These are phyloP conservation scores for Trichoderma cornu-damae DNA, from an alignment of 2,329 filamentous ascomycete species.

Conservation along the genomic window DNA sequence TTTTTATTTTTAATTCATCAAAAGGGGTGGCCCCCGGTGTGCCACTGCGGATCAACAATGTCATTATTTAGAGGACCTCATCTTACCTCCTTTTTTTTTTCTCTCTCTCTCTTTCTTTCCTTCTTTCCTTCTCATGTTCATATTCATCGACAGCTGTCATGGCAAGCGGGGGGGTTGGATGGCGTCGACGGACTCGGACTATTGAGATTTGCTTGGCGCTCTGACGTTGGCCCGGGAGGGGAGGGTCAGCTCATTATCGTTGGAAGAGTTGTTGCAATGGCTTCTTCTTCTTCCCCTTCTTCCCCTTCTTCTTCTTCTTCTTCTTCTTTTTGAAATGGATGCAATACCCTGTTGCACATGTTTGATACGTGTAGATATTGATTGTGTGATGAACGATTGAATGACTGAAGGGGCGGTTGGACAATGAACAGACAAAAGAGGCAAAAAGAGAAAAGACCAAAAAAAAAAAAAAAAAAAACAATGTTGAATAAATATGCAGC, in stretches of 20 bases:
- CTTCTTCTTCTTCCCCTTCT: not conserved
- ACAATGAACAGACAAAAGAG: not conserved
- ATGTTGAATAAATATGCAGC: constrained; percentile 6
- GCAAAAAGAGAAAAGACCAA: not conserved
- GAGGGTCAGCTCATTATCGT: not conserved
- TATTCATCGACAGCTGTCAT: constrained; percentile 5
- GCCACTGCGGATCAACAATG: not conserved
- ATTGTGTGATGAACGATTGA: constrained; percentile 7
- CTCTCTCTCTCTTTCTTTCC: not conserved
- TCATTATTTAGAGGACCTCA: not conserved
- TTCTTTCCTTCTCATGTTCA: constrained; percentile 1
- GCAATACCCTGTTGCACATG: constrained; percentile 10
- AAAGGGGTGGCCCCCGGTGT: not conserved
- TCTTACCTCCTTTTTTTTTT: constrained; percentile 20
- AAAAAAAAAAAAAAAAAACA: not conserved
- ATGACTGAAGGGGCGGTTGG: not conserved
- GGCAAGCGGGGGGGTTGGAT: constrained; percentile 20
- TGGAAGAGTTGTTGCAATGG: not conserved
- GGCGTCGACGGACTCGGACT: constrained; percentile 19
- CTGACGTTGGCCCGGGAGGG: constrained; percentile 1
- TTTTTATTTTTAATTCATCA: not conserved
- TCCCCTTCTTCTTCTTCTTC: not conserved
- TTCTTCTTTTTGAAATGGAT: not conserved
- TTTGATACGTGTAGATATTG: constrained; percentile 8
- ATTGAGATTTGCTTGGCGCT: constrained; percentile 2